These are phyloP conservation scores for Cerrena zonata DNA, from an alignment of 1,284 basidiomycete species.

Conservation along the genomic window DNA sequence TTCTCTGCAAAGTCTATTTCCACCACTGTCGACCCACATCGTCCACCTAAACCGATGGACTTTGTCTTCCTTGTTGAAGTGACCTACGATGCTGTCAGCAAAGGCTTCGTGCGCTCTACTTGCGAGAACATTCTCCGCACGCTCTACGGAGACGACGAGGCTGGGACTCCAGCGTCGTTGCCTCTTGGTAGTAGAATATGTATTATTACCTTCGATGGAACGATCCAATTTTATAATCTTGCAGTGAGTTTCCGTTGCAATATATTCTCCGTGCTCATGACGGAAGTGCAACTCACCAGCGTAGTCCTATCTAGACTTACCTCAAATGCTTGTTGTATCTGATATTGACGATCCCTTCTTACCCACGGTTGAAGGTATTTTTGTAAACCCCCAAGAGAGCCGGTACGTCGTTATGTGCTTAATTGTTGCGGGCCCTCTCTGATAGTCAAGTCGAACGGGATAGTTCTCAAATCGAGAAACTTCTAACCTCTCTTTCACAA, in stretches of 20 bases:
- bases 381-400: slow-evolving; percentile 73
- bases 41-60: slow-evolving; percentile 65
- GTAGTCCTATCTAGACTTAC: slow-evolving; percentile 52
- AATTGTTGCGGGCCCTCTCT: too few relatives aligned
- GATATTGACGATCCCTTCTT: slow-evolving; percentile 91
- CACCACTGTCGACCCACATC: slow-evolving; percentile 31
- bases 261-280: too few relatives aligned
- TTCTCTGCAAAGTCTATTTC: too few relatives aligned
- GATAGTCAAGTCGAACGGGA: slow-evolving; percentile 9
- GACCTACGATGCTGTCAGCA: slow-evolving; percentile 63
- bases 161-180: slow-evolving; percentile 42
- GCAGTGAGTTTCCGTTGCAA: slow-evolving; percentile 55
- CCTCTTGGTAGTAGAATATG: slow-evolving; percentile 57
- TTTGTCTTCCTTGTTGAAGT: slow-evolving; percentile 91
- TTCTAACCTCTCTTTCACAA: slow-evolving; percentile 64
- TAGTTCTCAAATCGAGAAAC: slow-evolving; percentile 54
- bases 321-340: slow-evolving; percentile 78
- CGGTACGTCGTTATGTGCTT: slow-evolving; percentile 39
- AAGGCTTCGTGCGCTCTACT: slow-evolving; percentile 70
- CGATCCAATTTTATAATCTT: slow-evolving; percentile 87
- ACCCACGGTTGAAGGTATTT: slow-evolving; percentile 71
- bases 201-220: slow-evolving; percentile 80
- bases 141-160: slow-evolving; percentile 67
- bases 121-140: slow-evolving; percentile 63
- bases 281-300: slow-evolving; percentile 11